phyloP scores from a whole-genome alignment of 2,329 filamentous ascomycete species.

The Fragosphaeria purpurea region DNA sequence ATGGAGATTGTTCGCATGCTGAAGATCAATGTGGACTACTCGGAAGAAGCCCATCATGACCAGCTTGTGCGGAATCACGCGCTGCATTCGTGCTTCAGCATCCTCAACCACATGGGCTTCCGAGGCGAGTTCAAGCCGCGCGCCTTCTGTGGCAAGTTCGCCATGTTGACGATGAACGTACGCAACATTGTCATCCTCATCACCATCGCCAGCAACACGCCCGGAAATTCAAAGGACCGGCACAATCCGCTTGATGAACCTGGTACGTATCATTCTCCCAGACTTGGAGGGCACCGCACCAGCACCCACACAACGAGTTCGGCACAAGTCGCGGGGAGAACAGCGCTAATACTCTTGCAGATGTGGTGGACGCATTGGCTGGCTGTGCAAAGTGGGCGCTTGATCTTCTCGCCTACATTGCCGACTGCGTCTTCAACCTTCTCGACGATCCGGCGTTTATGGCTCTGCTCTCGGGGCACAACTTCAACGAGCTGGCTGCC shows the following conservation, averaged over 20 bases:
- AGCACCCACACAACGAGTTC: too few species aligned
- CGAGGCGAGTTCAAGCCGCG: slow-evolving; percentile 51
- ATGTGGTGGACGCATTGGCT: slow-evolving; percentile 61
- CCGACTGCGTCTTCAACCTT: slow-evolving; percentile 48
- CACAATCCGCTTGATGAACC: slow-evolving; percentile 54
- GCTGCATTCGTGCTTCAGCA: slow-evolving; percentile 66
- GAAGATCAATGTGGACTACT: slow-evolving; percentile 70
- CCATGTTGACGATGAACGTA: slow-evolving; percentile 65
- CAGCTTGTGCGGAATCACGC: slow-evolving; percentile 61
- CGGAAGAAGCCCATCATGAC: slow-evolving; percentile 62
- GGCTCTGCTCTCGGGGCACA: slow-evolving; percentile 34
- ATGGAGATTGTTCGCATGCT: slow-evolving; percentile 59
- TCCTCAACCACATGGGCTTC: slow-evolving; percentile 71
- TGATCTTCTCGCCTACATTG: slow-evolving; percentile 56
- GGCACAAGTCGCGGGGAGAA: too few species aligned
- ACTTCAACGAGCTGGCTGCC: slow-evolving; percentile 35
- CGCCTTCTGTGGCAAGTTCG: slow-evolving; percentile 60
- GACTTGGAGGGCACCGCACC: too few species aligned
- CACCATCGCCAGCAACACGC: slow-evolving; percentile 50
- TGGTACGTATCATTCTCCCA: slow-evolving; percentile 34
- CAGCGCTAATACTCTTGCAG: slow-evolving; percentile 25
- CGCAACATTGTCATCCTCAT: slow-evolving; percentile 60
- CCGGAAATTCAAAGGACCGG: slow-evolving; percentile 43
- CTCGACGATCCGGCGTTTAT: slow-evolving; percentile 42
- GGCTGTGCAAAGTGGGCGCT: slow-evolving; percentile 72